Evolutionary conservation across 2,329 filamentous ascomycete genomes (phyloP).

Genomic region (Fusarium sp.): DNA sequence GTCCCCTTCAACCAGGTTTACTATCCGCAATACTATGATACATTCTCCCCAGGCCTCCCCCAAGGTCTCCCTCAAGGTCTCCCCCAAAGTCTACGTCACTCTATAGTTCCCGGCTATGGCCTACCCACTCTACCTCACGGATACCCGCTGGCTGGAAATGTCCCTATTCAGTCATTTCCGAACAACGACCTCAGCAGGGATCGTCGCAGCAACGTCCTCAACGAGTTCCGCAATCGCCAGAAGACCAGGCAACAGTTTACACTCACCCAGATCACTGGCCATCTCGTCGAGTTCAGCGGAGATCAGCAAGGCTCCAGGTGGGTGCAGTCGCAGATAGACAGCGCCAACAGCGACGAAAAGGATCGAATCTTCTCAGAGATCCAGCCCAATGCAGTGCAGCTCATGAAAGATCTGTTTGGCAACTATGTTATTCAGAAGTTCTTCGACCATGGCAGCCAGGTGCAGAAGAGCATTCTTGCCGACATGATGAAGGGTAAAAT

Average conservation of each 20-base stretch:
- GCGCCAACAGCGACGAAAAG: conserved; percentile 95
- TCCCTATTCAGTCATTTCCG: conserved; percentile 52
- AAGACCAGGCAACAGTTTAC: conserved; percentile 79
- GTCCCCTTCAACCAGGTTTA: conserved; percentile 49
- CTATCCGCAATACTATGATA: conserved; percentile 47
- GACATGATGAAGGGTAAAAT: conserved; percentile 89
- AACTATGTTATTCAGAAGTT: conserved; percentile 99
- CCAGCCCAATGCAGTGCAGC: conserved; percentile 78
- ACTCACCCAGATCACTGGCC: conserved; percentile 84
- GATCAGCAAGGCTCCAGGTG: conserved; percentile 96
- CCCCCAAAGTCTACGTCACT: conserved; percentile 47
- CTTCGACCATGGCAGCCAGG: conserved; percentile 93
- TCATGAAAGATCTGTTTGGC: conserved; percentile 97
- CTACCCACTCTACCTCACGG: conserved; percentile 47
- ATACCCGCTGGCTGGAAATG: conserved; percentile 43
- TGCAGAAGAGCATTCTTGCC: conserved; percentile 87
- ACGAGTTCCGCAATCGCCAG: conserved; percentile 78
- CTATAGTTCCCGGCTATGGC: conserved; percentile 47
- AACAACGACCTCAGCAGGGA: conserved; percentile 61
- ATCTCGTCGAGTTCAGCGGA: conserved; percentile 93
- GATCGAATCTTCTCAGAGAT: conserved; percentile 90
- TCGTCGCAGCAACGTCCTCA: conserved; percentile 71
- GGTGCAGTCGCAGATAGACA: conserved; percentile 91
- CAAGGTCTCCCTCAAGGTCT: conserved; percentile 37
- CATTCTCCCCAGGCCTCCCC: conserved; percentile 46